Evolutionary conservation across 1,139 yeast genomes (phyloP), one percentile per base, ranked within the genome.

Genomic region (Zygosaccharomyces sapae): DNA sequence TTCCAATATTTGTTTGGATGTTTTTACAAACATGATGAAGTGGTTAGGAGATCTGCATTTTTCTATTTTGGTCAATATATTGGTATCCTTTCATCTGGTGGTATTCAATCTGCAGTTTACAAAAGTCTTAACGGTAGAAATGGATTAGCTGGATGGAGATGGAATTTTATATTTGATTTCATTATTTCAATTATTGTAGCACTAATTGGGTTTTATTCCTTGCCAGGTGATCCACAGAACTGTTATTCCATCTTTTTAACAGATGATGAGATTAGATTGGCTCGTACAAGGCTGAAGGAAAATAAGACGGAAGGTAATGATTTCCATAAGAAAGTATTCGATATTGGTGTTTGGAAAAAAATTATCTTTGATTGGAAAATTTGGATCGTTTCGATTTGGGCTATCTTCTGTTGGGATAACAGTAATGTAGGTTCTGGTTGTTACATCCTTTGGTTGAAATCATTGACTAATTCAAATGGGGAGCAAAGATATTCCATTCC

Each of bases 111-210:
- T n/a, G 78, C 81, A 5, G 76, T 81, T 42, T 77, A 70, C 57
- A 65, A 75, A 41, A 57, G 65, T 22, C 58, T 80, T 56, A 68
- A 72, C 47, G 79, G 79, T 27, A 64, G 63, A 4, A 64, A 65
- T 47, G 83, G 86, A 1, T 67, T 79, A 31, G 73, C 68, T 29
- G 80, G 86, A 9, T 83, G 89, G 89, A 75, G 81, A 67, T 83
- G 88, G 88, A 78, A 80, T 66, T 83, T 80, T 59, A 75, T 83
- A 50, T 74, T 83, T 52, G 88, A 83, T 63, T 85, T 83, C 6
- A 64, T 79, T 41, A 71, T 82, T 36, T 78, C 88, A 2, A 58
- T 82, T 30, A 76, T 70, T 2, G 79, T 84, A 45, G 88, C 85
- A 10, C 22, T 83, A 19, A 65, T 80, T 51, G 90, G 89, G 0